Base-by-base conservation (phyloP, 208 protist genomes). In the Acanthamoeba sp. region DNA sequence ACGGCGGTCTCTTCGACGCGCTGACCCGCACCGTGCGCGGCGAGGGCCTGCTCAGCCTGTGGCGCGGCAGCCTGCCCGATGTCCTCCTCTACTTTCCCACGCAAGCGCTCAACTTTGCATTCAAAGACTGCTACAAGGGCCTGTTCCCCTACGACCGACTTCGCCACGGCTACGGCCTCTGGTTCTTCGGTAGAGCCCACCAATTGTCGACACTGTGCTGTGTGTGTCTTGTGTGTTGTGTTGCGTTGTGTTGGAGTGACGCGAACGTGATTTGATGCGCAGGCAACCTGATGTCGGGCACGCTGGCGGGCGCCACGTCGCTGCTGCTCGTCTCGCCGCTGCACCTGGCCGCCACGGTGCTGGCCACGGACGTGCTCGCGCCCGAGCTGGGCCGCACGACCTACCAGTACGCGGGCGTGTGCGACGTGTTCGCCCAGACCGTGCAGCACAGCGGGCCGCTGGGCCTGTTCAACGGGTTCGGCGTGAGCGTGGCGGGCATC, bases 31-130 rank as follows among this genome's bases (percentile, higher is more conserved):
- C 99, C 45, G 42, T 97, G 62, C 95, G 92, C 62, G 98, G 98
- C 87, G 97, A 99, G 96, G 99, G 99, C 94, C 66, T 99, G 36
- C 95, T 95, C 50, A 94, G 99, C 48, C 98, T 99, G 93, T 99
- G 24, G 48, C 97, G 99, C 95, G 99, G 99, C 92, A 99, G 99
- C 98, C 90, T 98, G 32, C 98, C 98, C 34, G 99, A 99, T 96
- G 96, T 99, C 32, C 95, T 99, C 90, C 98, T 98, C 90, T 99
- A 99, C 98, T 99, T 99, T 97, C 99, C 99, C 91, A 99, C 99
- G 59, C 99, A 99, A 97, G 99, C 98, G 27, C 98, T 99, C 90
- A 99, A 99, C 98, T 99, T 99, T 93, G 98, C 98, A 66, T 99
- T 99, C 98, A 99, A 99, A 97, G 99, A 99, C 90, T 95, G 96